Percentiles rank a stretch among this genome's conserved stretches.
Evolutionary conservation across 73 alveolate species (phyloP).

Genomic region (Tetrahymena thermophila): DNA sequence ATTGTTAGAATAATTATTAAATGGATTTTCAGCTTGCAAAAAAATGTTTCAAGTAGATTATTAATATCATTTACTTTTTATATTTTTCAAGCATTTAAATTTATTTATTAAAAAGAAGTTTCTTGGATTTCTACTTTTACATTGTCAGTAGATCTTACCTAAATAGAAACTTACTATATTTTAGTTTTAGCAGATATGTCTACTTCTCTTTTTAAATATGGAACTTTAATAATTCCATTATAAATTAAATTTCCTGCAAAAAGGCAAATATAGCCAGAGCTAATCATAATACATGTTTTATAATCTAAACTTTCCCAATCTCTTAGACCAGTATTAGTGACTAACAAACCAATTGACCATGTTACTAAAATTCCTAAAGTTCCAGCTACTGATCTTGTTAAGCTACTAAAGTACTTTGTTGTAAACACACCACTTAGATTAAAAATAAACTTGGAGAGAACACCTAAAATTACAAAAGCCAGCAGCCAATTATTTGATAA

Average conservation of each 20-base stretch:
- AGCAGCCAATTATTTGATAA: not conserved
- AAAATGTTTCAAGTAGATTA: too few relatives aligned
- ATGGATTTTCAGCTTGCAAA: too few relatives aligned
- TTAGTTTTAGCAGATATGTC: not conserved
- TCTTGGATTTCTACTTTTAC: not conserved
- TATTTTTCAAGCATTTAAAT: too few relatives aligned
- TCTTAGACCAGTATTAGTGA: not conserved
- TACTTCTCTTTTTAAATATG: not conserved
- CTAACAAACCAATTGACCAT: not conserved
- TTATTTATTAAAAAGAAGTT: too few relatives aligned
- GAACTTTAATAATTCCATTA: not conserved
- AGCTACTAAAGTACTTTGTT: not conserved
- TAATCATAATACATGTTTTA: not conserved
- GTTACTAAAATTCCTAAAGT: not conserved
- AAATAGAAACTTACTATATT: not conserved
- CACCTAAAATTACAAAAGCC: not conserved
- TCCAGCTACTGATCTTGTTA: not conserved
- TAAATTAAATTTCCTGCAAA: not conserved
- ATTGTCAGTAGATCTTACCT: not conserved
- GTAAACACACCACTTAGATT: not conserved
- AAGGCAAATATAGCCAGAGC: not conserved
- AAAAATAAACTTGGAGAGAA: not conserved
- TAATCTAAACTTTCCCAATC: not conserved
- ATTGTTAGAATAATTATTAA: too few relatives aligned
- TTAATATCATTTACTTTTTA: too few relatives aligned